phyloP scores from a whole-genome alignment of 1,139 yeast species.

The Zygoascus hellenicus region DNA sequence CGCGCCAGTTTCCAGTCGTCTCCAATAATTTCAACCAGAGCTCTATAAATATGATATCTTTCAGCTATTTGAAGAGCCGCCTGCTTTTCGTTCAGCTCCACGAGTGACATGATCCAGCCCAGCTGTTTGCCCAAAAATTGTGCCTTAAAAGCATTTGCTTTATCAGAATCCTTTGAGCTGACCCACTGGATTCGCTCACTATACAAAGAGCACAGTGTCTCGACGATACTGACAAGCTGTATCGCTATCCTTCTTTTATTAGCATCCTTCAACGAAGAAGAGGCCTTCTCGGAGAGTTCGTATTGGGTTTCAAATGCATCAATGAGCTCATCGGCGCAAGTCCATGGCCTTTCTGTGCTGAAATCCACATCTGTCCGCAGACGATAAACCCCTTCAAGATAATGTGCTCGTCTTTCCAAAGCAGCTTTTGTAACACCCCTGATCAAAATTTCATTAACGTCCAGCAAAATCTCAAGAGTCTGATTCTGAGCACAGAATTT shows the following conservation, averaged over 20 bases:
- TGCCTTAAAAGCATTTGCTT: slow-evolving; percentile 13
- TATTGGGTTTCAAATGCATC: slow-evolving; percentile 25
- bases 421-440: slow-evolving; percentile 28
- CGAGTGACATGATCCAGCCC: slow-evolving; percentile 52
- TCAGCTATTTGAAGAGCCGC: slow-evolving; percentile 66
- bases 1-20: slow-evolving; percentile 38
- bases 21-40: slow-evolving; percentile 60
- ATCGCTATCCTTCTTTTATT: slow-evolving; percentile 16
- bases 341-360: slow-evolving; percentile 30
- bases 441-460: slow-evolving; percentile 28
- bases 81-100: slow-evolving; percentile 41
- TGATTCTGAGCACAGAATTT: slow-evolving; percentile 12
- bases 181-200: slow-evolving; percentile 28
- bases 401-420: slow-evolving; percentile 20
- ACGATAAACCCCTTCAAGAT: slow-evolving; percentile 18
- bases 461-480: slow-evolving; percentile 19
- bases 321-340: slow-evolving; percentile 27
- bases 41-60: slow-evolving; percentile 55
- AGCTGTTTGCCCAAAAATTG: slow-evolving; percentile 30
- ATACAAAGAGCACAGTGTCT: slow-evolving; percentile 29
- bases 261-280: slow-evolving; percentile 15
- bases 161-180: slow-evolving; percentile 4
- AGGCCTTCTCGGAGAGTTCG: slow-evolving; percentile 15
- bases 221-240: slow-evolving; percentile 28
- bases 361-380: slow-evolving; percentile 18